Base-by-base conservation (phyloP, 2,329 filamentous ascomycete genomes). In the Cladophialophora carrionii region DNA sequence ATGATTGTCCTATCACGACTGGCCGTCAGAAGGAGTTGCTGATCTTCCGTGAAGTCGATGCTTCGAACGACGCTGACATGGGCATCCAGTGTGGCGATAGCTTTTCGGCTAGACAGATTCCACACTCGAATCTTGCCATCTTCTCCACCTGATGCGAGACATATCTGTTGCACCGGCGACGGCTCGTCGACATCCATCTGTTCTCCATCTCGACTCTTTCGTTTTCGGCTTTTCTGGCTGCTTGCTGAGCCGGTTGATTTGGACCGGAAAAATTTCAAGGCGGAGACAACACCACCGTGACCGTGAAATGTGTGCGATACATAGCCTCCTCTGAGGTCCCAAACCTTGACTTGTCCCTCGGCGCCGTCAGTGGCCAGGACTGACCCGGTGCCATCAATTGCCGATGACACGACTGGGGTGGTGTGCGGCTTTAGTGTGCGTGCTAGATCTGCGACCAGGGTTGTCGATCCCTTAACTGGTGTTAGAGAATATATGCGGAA, bases 231-330 rank as follows among this genome's bases (percentile, higher is more conserved):
- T 31, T 58, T 62, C 31, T 57, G 62, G 2, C 54, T 20, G n/a
- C n/a, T 24, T 17, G 26, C 20, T 48, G 53, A n/a, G 12, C 34
- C 12, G 26, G 22, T 67, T 20, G 67, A 63, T n/a, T 63, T 58
- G 46, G 57, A 82, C 74, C 96, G 89, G 76, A 98, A 99, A 78
- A 99, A 98, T 72, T 89, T 89, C 20, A 99, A 82, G 0, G 95
- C 92, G 12, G 95, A 96, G 4, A 99, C 87, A 24, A 99, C 85
- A 9, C 95, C 93, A 65, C 92, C 92, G 63, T 96, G 94, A 1
- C 93, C 93, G 71, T 94, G 90, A 77, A 99, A 96, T 0, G 92
- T 96, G 78, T 99, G 95, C 31, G 96, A 99, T 34, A 92, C 88
- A 77, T 90, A 98, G 24, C 95, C 95, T 52, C 89, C 71, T 63